Percentiles rank a stretch among this genome's conserved stretches.
phyloP scores from a whole-genome alignment of 352 stramenopile genomes.

The Globisporangium barbulae region DNA sequence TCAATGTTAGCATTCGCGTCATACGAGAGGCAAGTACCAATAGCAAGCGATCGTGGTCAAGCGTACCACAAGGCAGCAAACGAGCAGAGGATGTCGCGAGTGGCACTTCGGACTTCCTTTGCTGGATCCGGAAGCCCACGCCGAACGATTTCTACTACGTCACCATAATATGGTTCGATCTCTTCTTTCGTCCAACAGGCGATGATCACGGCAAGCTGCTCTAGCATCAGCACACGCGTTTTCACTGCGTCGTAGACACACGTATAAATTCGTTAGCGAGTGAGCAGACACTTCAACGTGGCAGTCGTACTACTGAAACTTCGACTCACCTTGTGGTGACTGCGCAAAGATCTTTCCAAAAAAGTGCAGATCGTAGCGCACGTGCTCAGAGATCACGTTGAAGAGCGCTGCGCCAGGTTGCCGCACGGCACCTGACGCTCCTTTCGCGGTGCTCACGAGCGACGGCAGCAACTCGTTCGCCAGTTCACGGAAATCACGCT shows the following conservation, averaged over 20 bases:
- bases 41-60: not conserved
- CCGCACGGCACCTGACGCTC: conserved; percentile 45
- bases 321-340: conserved; percentile 33
- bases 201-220: conserved; percentile 55
- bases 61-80: conserved; percentile 52
- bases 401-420: conserved; percentile 50
- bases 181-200: conserved; percentile 52
- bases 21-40: not conserved
- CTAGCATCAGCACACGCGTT: conserved; percentile 45
- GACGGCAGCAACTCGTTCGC: conserved; percentile 53
- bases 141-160: conserved; percentile 52
- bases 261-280: not conserved
- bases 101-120: conserved; percentile 32
- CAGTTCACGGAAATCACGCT: conserved; percentile 45
- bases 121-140: conserved; percentile 45
- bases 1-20: conserved; percentile 1
- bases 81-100: conserved; percentile 43
- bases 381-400: conserved; percentile 44
- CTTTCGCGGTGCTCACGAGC: conserved; percentile 52
- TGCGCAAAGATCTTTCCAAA: conserved; percentile 44
- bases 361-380: conserved; percentile 56
- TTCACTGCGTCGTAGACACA: conserved; percentile 32
- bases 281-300: not conserved
- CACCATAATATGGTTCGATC: conserved; percentile 35
- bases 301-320: not conserved